Base-by-base conservation (phyloP, 192 early-diverging fungal species). In the Rhizophagus prolifer region DNA sequence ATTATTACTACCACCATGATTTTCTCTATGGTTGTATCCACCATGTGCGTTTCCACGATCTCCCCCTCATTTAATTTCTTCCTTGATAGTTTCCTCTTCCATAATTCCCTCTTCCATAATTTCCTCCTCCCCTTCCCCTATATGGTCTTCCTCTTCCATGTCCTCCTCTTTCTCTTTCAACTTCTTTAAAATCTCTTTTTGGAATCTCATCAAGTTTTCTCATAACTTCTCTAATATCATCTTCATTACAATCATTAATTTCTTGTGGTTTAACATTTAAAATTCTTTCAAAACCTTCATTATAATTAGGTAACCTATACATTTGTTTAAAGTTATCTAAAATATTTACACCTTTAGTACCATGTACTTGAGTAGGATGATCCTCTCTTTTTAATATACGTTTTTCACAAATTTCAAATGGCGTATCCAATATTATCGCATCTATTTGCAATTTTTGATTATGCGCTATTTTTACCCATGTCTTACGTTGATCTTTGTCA, bases 281-380 rank as follows among this genome's bases (percentile, higher is more conserved):
- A 16, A 64, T 64, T 64, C 62, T 64, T 64, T 64, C 62, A 64
- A 64, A 64, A 19, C 62, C 62, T 64, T 64, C 62, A 16, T 64
- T 30, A 64, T 64, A 31, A 31, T 26, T 30, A 64, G 50, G 50
- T 19, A 16, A 21, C 16, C 4, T 54, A 7, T 21, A 54, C 6
- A 54, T 54, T 21, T 54, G 50, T 54, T 71, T 46, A 77, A 94
- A 94, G 8, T 86, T 84, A 25, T 84, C 80, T n/a, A 92, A 83
- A 30, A 94, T 85, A 70, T 86, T 82, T 4, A 89, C 80, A 2
- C 91, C 91, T 60, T 87, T 80, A 64, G 81, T 73, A 34, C 92
- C 91, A 60, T 89, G 84, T 26, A 94, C 92, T 41, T 91, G 88
- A 3, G 91, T 92, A 38, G 92, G 90, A 79, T 94, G 92, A 34